Percentiles rank a stretch among this genome's conserved stretches.
Conservation (phyloP, 352 stramenopile genomes). For the Phytophthora citrophthora region DNA sequence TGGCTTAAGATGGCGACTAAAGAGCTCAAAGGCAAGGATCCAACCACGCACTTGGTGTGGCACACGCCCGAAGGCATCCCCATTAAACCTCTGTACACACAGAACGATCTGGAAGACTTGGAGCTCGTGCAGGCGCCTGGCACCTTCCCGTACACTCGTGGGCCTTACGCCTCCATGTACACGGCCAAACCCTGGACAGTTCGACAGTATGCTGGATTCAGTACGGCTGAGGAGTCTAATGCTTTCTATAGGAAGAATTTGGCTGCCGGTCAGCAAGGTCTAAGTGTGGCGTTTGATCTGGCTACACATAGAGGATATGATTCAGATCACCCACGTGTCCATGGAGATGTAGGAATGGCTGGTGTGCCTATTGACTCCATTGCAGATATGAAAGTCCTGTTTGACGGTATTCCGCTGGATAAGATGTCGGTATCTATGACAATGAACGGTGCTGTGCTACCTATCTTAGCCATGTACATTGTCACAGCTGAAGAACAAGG, state of each 20-base stretch:
- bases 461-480: conserved; percentile 97
- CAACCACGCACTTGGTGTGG: conserved; percentile 72
- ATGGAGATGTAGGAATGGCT: conserved; percentile 97
- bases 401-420: conserved; percentile 95
- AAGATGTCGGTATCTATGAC: conserved; percentile 98
- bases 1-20: conserved; percentile 73
- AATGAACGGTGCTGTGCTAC: conserved; percentile 98
- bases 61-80: conserved; percentile 93
- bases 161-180: conserved; percentile 98
- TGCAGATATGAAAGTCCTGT: conserved; percentile 97
- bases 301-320: conserved; percentile 98
- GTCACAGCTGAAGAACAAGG: conserved; percentile 96
- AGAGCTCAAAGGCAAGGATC: conserved; percentile 87
- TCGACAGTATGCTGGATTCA: conserved; percentile 97
- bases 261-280: conserved; percentile 89
- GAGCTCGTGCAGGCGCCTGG: conserved; percentile 77
- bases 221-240: conserved; percentile 97
- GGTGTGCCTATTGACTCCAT: conserved; percentile 97
- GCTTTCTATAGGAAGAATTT: conserved; percentile 96
- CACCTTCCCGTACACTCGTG: conserved; percentile 93
- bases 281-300: conserved; percentile 97
- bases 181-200: conserved; percentile 95
- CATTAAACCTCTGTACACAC: conserved; percentile 96
- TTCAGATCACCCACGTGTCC: conserved; percentile 94
- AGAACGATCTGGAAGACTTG: conserved; percentile 73